These are phyloP conservation scores for Hebeloma cylindrosporum DNA, from an alignment of 768 basidiomycete species.

Conservation along the genomic window DNA sequence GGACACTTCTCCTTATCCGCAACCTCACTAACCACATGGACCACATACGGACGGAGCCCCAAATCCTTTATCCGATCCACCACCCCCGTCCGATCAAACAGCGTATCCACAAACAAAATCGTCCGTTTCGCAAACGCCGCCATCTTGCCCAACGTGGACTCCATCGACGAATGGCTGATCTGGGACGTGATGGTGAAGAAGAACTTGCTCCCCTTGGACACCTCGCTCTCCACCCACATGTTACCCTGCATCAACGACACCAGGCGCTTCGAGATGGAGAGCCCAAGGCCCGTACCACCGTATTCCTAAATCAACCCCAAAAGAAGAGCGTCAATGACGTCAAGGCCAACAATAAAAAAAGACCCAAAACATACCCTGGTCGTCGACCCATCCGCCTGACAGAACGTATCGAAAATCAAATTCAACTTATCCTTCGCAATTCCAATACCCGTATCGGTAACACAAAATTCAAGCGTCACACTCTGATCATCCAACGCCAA, in stretches of 20 bases:
- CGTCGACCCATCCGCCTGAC: constrained; percentile 97
- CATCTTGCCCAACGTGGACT: constrained; percentile 76
- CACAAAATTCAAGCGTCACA: constrained; percentile 94
- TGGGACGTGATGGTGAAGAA: constrained; percentile 95
- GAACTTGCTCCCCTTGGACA: constrained; percentile 90
- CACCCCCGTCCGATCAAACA: constrained; percentile 73
- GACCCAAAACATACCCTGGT: constrained; percentile 65
- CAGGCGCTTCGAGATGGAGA: constrained; percentile 96
- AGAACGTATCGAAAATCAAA: constrained; percentile 98
- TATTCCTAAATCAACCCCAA: constrained; percentile 82
- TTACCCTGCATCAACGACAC: constrained; percentile 98
- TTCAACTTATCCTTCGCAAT: constrained; percentile 98
- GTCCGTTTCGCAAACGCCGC: constrained; percentile 83
- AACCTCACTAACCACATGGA: constrained; percentile 79
- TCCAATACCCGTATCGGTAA: constrained; percentile 96
- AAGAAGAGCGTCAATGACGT: background rate
- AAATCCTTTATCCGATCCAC: constrained; percentile 76
- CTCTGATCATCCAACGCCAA: constrained; percentile 77
- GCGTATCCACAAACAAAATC: constrained; percentile 90
- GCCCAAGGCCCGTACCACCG: constrained; percentile 93
- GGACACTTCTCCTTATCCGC: constrained; percentile 79
- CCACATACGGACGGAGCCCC: constrained; percentile 72
- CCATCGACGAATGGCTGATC: constrained; percentile 73
- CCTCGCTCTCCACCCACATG: constrained; percentile 98
- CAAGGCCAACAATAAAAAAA: constrained; percentile 1